Percentiles rank a stretch among this genome's conserved stretches.
Evolutionary conservation across 1,284 basidiomycete species (phyloP).

Genomic region (Tilletia walkeri): DNA sequence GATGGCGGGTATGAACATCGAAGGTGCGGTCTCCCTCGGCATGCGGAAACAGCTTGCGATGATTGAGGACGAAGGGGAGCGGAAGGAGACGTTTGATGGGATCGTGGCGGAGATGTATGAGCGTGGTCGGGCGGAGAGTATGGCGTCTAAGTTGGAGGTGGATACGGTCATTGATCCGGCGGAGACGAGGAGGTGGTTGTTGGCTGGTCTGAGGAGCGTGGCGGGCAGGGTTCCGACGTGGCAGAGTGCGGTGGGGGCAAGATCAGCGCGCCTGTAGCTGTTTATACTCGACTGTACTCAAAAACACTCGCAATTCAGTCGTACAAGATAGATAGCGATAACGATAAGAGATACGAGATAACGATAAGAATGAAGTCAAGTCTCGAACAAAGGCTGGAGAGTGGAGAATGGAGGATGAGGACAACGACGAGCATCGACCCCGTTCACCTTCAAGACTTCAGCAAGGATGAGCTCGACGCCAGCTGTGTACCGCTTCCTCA

Average conservation of each 20-base stretch:
- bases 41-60: constrained; percentile 35
- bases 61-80: constrained; percentile 26
- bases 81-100: constrained; percentile 22
- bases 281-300: no score
- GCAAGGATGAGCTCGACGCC: background rate
- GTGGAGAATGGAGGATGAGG: no score
- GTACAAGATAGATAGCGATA: no score
- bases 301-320: no score
- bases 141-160: constrained; percentile 34
- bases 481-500: background rate
- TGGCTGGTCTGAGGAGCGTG: constrained; percentile 15
- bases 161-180: constrained; percentile 41
- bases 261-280: background rate
- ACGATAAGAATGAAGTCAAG: no score
- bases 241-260: background rate
- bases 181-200: constrained; percentile 37
- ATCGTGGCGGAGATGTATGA: constrained; percentile 32
- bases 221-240: background rate
- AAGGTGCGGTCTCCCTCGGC: constrained; percentile 34
- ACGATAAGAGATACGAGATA: no score
- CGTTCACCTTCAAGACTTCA: no score
- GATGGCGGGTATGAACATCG: constrained; percentile 34
- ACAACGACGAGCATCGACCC: no score
- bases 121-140: constrained; percentile 31
- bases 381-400: no score